phyloP scores from a whole-genome alignment of 2,329 filamentous ascomycete genomes.

The Penicillium sp. region DNA sequence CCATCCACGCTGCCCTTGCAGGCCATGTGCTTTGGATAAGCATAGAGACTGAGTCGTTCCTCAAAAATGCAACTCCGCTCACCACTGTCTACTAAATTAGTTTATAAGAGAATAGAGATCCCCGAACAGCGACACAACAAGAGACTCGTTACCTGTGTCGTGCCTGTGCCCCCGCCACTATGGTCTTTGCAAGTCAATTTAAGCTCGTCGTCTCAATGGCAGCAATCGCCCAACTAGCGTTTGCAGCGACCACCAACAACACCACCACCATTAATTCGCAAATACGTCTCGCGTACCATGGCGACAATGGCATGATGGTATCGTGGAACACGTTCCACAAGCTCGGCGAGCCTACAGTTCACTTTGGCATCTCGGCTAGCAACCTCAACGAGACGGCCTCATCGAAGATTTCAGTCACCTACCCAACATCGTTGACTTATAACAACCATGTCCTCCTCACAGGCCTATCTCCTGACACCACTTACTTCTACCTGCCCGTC shows the following conservation, averaged over 20 bases:
- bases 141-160: neutral
- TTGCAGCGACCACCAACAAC: neutral
- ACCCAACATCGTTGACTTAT: slow-evolving; percentile 17
- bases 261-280: slow-evolving; percentile 6
- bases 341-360: slow-evolving; percentile 32
- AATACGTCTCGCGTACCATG: slow-evolving; percentile 23
- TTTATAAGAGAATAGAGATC: neutral
- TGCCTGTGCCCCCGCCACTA: neutral
- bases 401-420: slow-evolving; percentile 17
- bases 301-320: slow-evolving; percentile 21
- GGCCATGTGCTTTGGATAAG: slow-evolving; percentile 2
- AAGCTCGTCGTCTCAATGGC: neutral
- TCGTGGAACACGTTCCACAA: slow-evolving; percentile 42
- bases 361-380: slow-evolving; percentile 30
- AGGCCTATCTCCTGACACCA: slow-evolving; percentile 24
- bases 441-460: slow-evolving; percentile 29
- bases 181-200: neutral
- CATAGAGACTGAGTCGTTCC: neutral
- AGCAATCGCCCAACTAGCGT: neutral
- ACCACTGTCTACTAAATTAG: neutral
- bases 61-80: neutral
- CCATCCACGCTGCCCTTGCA: neutral
- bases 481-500: slow-evolving; percentile 28
- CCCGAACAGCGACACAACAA: neutral
- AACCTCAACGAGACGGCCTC: slow-evolving; percentile 22